Base-by-base conservation (phyloP, 768 basidiomycete genomes). In the Leccinum broughii region DNA sequence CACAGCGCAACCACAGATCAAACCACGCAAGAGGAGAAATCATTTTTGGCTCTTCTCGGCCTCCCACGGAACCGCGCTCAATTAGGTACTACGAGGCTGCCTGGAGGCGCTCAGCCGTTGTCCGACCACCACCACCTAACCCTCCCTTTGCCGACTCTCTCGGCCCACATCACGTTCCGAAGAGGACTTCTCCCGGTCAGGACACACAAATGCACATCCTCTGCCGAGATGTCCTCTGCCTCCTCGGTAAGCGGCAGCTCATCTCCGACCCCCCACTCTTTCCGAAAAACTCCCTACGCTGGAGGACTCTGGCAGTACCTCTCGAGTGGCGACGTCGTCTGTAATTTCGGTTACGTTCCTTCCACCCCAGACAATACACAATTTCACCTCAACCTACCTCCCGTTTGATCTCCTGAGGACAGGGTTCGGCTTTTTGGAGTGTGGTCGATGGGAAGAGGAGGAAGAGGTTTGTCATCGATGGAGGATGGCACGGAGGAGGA, bases 271-370 rank as follows among this genome's bases (percentile, higher is more conserved):
- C n/a, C 71, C 66, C 1, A 62, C 56, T 15, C 41, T 2, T n/a
- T 44, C n/a, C 64, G 58, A 55, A 71, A 63, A 55, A 70, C 14
- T 32, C 62, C 17, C 63, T 75, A 83, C 20, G 77, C 80, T 1
- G 80, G 83, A 1, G 88, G 84, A 0, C 79, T 93, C 6, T 92
- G 90, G 90, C 74, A 79, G 6, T 83, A 90, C 66, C 78, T 93
- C n/a, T 90, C 87, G 1, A 81, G 80, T 0, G 92, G 92, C 1
- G 92, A 93, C 66, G 73, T 92, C 39, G 80, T 93, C 24, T 91
- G 87, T 68, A 93, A 93, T 72, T 79, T 93, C 50, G 92, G 92
- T 6, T 92, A 85, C 67, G 78, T 93, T 15, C 89, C 88, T 1
- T 75, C 81, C 0, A 68, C 68, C 0, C 62, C 73, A 11, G 59